Base-by-base conservation (phyloP, 129 eudicot species). In the Artemisia tridentata region DNA sequence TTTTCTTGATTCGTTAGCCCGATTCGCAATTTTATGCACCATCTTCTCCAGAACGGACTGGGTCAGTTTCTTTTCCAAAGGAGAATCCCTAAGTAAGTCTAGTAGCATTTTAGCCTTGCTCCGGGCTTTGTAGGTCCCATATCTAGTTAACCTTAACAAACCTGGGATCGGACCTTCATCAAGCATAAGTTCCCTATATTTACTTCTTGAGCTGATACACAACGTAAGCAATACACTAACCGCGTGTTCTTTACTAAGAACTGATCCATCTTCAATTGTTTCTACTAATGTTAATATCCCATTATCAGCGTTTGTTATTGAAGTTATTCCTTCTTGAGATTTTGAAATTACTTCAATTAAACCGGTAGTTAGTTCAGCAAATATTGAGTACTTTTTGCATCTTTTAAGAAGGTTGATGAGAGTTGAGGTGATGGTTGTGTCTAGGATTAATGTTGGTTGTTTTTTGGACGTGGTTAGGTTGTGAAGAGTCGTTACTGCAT, bases 131-230 rank as follows among this genome's bases (percentile, higher is more conserved):
- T 77, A 47, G 21, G 96, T 91, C 1, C 97, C 97, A 76, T 86
- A 84, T 21, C 82, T 83, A 21, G 93, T 88, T 63, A 91, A 68
- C 61, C 83, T 65, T 45, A 91, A 66, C 53, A 91, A 83, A 52
- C 97, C 97, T 0, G 97, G 97, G 51, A 91, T 86, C 18, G 91
- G 90, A 63, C 97, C 97, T 84, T 88, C 97, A 11, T 83, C 81
- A 14, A 91, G 87, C 53, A 91, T 88, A 47, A 88, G 90, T 41
- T 80, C 86, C 76, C 97, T 18, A 51, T 80, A 91, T 45, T 84
- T 86, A 72, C 74, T 69, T 54, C 88, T 79, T n/a, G 80, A 84
- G 75, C 91, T 88, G 69, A 25, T 55, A 54, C 96, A 91, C 61
- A 91, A 59, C 0, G 80, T 65, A 48, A 88, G 81, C 74, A 91